These are phyloP conservation scores for Euphorbia celastroides DNA, from an alignment of 441 rosid species.

Conservation along the genomic window DNA sequence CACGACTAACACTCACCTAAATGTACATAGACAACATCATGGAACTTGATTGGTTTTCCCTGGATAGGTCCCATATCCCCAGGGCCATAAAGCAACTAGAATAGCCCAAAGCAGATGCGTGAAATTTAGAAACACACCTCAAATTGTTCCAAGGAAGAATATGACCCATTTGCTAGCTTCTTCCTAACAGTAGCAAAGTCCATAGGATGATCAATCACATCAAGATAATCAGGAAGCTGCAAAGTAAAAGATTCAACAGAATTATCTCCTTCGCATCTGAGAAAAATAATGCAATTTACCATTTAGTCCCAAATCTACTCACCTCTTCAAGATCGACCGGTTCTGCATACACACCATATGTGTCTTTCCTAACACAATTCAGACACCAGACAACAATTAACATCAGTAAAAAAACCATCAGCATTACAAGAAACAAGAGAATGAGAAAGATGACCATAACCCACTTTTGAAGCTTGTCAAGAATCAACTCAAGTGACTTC, in stretches of 20 bases:
- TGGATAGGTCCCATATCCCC: conserved; percentile 1
- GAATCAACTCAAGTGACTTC: conserved; percentile 69
- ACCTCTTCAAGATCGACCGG: conserved; percentile 72
- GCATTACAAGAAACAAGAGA: conserved; percentile 15
- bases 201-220: conserved; percentile 82
- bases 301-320: conserved; percentile 38
- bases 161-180: conserved; percentile 78
- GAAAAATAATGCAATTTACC: conserved; percentile 4
- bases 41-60: background rate
- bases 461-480: conserved; percentile 89
- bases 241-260: conserved; percentile 14
- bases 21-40: too few species aligned
- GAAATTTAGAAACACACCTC: conserved; percentile 46
- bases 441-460: conserved; percentile 14
- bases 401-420: background rate
- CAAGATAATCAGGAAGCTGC: conserved; percentile 90
- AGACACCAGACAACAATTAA: conserved; percentile 17
- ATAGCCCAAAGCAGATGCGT: conserved; percentile 9
- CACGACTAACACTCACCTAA: background rate
- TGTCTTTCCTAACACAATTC: conserved; percentile 74
- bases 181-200: conserved; percentile 84
- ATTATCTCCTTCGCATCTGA: background rate
- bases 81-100: conserved; percentile 12
- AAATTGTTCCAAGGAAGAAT: conserved; percentile 59
- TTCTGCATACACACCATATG: conserved; percentile 85